Evolutionary conservation across 805 yeast species (phyloP), one percentile per base, ranked within the genome.

Genomic region (Yarrowia alimentaria): DNA sequence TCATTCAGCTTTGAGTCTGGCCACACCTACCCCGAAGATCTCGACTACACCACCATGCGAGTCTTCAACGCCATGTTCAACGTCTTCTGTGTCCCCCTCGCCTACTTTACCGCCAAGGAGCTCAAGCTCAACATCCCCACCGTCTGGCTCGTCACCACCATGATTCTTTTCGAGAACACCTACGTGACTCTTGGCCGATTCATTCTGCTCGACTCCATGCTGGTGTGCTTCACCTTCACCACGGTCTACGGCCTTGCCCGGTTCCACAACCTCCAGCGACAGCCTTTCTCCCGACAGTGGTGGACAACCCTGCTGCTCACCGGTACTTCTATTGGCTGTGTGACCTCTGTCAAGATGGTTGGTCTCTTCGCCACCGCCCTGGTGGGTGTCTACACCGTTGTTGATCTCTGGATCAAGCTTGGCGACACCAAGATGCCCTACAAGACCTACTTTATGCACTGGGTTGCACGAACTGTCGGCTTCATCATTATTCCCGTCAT

Each of bases 311-410:
- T 93, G 48, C 59, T 83, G 18, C 69, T 85, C 53, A 85, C 95
- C 7, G 99, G 99, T 57, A 69, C 88, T 48, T 73, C 80, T 37
- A 80, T 93, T 61, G 98, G 99, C 32, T 85, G 93, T 66, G 85
- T 90, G 14, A 83, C 91, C 63, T 84, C 95, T 21, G 95, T 89
- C 53, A 93, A 93, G 69, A 88, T 90, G 96, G 98, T 93, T 53
- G 99, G 99, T 60, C 75, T 91, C 52, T 87, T 93, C 61, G 86
- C 87, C 55, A 91, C 95, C 53, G 67, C 88, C 13, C 70, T 89
- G 56, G 89, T 93, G 52, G 99, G 99, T 42, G 77, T 88, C 56
- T 87, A 91, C 68, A 89, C 96, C 17, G 73, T 86, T 30, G 83
- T 80, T 49, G 97, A 93, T 61, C 73, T 93, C 61, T 93, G 97